Conservation (phyloP, 2,329 filamentous ascomycete species). For the Pleochaeta shiraiana region DNA sequence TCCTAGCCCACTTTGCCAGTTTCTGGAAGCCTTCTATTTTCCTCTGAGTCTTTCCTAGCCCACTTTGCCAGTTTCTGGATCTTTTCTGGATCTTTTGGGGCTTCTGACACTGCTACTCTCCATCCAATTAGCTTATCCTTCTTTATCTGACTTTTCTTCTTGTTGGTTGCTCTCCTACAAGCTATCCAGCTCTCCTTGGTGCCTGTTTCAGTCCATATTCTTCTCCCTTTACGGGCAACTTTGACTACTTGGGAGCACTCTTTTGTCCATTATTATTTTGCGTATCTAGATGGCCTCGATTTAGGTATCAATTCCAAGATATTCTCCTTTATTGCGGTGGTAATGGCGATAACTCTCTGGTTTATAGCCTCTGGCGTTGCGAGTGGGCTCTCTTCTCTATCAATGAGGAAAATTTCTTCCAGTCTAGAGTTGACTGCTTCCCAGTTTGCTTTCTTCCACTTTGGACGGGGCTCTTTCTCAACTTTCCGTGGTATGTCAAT, state of each 20-base stretch:
- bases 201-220: background rate
- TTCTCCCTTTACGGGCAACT: background rate
- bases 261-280: background rate
- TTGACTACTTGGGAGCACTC: background rate
- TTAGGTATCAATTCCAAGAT: background rate
- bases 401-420: too few relatives aligned
- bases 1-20: background rate
- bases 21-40: background rate
- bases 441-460: background rate
- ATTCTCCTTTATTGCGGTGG: background rate
- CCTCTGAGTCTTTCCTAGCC: background rate
- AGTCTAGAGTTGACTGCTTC: background rate
- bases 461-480: background rate
- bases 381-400: too few relatives aligned
- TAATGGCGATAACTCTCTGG: background rate
- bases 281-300: background rate
- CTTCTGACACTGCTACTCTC: background rate
- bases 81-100: background rate
- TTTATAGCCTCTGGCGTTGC: background rate
- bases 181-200: background rate
- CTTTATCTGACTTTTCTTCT: background rate
- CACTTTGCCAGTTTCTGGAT: background rate
- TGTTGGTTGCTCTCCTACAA: background rate
- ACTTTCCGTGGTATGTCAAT: background rate
- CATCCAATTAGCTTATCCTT: background rate